phyloP scores from a whole-genome alignment of 345 rosid species.

The Salix viminalis region DNA sequence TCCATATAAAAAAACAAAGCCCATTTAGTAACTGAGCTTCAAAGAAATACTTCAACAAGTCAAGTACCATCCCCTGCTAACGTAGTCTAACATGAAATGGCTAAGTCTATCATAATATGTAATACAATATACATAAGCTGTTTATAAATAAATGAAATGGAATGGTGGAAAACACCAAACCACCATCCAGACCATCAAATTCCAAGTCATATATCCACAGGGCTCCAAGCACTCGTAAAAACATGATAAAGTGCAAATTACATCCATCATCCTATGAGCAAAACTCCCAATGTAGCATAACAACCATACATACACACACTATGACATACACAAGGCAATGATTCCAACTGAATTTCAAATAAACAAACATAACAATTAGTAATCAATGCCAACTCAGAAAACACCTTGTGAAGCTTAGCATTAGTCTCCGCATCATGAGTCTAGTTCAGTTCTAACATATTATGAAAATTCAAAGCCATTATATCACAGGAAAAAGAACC shows the following conservation, averaged over 20 bases:
- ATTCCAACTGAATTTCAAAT: background rate
- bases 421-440: background rate
- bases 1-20: background rate
- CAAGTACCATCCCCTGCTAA: background rate
- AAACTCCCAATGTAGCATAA: background rate
- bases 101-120: background rate
- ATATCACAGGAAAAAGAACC: background rate
- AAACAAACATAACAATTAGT: background rate
- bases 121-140: background rate
- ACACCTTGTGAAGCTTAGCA: background rate
- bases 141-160: background rate
- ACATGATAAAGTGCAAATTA: background rate
- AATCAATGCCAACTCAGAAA: background rate
- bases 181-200: background rate
- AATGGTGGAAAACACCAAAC: background rate
- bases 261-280: background rate
- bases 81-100: background rate
- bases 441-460: background rate
- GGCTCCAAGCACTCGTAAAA: background rate
- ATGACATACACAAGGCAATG: background rate
- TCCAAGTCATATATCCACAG: background rate
- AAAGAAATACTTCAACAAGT: background rate
- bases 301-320: background rate
- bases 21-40: background rate
- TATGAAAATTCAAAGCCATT: background rate